These are phyloP conservation scores for Penicillium paneum DNA, from an alignment of 2,329 filamentous ascomycete species.

Conservation along the genomic window DNA sequence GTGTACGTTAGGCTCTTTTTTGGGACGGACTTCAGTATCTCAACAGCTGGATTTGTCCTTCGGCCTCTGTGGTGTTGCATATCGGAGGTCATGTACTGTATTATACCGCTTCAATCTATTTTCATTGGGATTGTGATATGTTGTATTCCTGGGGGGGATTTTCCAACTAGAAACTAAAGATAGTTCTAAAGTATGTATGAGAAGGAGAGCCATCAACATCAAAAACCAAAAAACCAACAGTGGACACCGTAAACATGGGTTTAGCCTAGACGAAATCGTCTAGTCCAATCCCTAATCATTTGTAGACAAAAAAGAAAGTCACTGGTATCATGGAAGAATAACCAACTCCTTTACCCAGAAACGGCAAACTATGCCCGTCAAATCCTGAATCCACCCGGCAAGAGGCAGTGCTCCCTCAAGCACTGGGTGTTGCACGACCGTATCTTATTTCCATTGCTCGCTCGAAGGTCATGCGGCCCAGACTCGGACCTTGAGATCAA, in stretches of 20 bases:
- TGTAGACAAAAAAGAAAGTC: slow-evolving; percentile 22
- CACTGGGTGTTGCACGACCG: background rate
- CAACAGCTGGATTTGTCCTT: background rate
- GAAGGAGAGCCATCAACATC: slow-evolving; percentile 1
- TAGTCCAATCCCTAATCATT: slow-evolving; percentile 12
- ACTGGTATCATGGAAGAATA: slow-evolving; percentile 28
- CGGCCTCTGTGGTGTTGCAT: slow-evolving; percentile 14
- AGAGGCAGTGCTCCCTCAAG: slow-evolving; percentile 5
- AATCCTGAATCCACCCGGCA: slow-evolving; percentile 7
- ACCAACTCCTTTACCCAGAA: slow-evolving; percentile 26
- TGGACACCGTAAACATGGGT: slow-evolving; percentile 12
- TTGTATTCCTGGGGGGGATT: background rate
- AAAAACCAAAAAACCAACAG: slow-evolving; percentile 5
- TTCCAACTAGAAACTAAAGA: background rate
- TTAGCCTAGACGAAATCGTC: slow-evolving; percentile 5
- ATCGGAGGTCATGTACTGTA: slow-evolving; percentile 24
- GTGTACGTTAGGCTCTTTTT: background rate
- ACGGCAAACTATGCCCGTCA: slow-evolving; percentile 12
- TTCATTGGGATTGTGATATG: slow-evolving; percentile 1
- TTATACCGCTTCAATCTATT: slow-evolving; percentile 19
- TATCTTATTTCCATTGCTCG: background rate
- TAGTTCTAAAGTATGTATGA: slow-evolving; percentile 16
- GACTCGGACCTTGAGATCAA: slow-evolving; percentile 61
- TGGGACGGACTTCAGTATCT: background rate
- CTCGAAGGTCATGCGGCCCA: slow-evolving; percentile 18